These are phyloP conservation scores for Withania somnifera DNA, from an alignment of 305 asterid species.

Conservation along the genomic window DNA sequence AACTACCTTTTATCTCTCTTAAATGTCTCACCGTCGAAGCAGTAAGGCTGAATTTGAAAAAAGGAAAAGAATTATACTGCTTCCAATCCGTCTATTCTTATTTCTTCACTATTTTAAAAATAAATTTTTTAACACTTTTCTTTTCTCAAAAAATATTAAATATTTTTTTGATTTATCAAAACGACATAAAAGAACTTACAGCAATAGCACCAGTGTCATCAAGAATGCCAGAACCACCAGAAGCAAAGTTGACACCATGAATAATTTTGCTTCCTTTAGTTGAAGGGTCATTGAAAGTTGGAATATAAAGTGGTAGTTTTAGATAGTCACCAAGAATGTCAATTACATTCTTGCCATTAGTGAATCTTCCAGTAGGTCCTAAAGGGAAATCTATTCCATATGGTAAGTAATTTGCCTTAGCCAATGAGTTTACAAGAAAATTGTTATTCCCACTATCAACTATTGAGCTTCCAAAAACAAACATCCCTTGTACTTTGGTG, in stretches of 20 bases:
- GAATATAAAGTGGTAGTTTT: conserved; percentile 29
- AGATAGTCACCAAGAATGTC: conserved; percentile 39
- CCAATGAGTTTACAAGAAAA: conserved; percentile 31
- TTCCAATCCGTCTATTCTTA: too few species aligned
- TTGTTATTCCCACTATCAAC: conserved; percentile 83
- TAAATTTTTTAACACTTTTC: not conserved
- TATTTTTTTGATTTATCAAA: not conserved
- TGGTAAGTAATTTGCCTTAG: conserved; percentile 50
- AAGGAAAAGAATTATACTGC: too few species aligned
- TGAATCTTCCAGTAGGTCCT: conserved; percentile 56
- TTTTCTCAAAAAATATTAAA: not conserved
- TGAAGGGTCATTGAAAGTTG: conserved; percentile 48
- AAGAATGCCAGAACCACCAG: conserved; percentile 76
- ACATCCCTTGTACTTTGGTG: conserved; percentile 36
- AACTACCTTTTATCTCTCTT: not conserved
- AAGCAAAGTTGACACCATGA: conserved; percentile 57
- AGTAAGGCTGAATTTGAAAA: not conserved
- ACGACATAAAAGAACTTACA: not conserved
- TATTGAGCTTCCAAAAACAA: conserved; percentile 73
- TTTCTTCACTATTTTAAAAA: too few species aligned
- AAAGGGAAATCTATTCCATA: conserved; percentile 60
- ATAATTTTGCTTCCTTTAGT: conserved; percentile 40
- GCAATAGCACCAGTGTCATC: conserved; percentile 43
- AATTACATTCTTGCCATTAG: conserved; percentile 49
- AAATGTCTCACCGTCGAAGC: not conserved